phyloP scores from a whole-genome alignment of 371 early-diverging fungal genomes.

The Apophysomyces trapeziformis region DNA sequence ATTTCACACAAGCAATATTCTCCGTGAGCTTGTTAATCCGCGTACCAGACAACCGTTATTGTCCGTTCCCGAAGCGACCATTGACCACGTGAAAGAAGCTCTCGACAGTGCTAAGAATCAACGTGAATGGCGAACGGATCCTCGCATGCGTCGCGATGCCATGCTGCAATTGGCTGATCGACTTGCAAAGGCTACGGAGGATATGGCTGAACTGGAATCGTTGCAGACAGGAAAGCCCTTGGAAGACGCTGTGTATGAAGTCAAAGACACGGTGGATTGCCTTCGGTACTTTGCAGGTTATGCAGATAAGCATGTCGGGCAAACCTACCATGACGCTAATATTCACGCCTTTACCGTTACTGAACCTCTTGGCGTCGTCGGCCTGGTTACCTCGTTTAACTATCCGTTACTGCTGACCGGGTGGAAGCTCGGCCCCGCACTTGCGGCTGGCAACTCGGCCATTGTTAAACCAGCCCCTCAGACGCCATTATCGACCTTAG shows the following conservation, averaged over 20 bases:
- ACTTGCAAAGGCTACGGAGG: conserved; percentile 51
- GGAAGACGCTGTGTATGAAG: conserved; percentile 51
- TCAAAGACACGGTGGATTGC: conserved; percentile 68
- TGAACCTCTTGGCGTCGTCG: conserved; percentile 79
- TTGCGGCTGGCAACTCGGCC: conserved; percentile 61
- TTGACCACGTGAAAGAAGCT: conserved; percentile 12
- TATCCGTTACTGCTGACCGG: conserved; percentile 76
- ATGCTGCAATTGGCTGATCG: conserved; percentile 68
- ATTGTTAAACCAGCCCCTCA: conserved; percentile 53
- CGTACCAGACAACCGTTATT: conserved; percentile 16
- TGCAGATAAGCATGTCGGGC: conserved; percentile 70
- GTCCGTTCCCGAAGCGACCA: conserved; percentile 19
- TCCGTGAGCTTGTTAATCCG: conserved; percentile 20
- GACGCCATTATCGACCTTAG: conserved; percentile 44
- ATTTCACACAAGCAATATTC: conserved; percentile 8
- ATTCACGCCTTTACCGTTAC: conserved; percentile 60
- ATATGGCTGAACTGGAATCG: conserved; percentile 78
- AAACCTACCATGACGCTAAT: conserved; percentile 17
- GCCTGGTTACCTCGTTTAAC: conserved; percentile 81
- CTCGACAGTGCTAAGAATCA: conserved; percentile 15
- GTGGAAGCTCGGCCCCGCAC: conserved; percentile 87
- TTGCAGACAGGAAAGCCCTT: conserved; percentile 84
- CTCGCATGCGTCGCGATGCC: conserved; percentile 60
- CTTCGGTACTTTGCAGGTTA: conserved; percentile 79
- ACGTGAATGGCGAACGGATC: conserved; percentile 14